Conservation (phyloP, 805 yeast species). For the Starmerella stigmatis region DNA sequence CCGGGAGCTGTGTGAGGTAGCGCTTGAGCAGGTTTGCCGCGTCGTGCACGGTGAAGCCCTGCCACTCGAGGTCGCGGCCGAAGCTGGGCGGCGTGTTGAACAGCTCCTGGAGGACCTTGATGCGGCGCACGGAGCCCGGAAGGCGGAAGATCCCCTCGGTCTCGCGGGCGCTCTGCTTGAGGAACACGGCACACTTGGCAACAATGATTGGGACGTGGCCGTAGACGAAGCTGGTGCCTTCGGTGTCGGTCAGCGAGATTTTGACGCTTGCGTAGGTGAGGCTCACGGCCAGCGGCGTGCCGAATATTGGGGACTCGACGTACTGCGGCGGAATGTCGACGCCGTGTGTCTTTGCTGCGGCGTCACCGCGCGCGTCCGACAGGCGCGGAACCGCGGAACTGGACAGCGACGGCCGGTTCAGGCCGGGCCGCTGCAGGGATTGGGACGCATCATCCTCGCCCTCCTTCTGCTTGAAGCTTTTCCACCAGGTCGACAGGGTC, state of each 20-base stretch:
- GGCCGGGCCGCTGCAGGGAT: conserved; percentile 14
- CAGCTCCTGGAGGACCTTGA: conserved; percentile 70
- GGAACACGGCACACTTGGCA: conserved; percentile 85
- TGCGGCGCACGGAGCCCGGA: conserved; percentile 81
- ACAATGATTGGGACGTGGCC: conserved; percentile 88
- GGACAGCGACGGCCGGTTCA: conserved; percentile 28
- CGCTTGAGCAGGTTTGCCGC: conserved; percentile 86
- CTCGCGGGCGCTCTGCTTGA: conserved; percentile 58
- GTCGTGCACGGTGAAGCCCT: conserved; percentile 89
- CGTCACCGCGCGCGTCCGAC: conserved; percentile 25
- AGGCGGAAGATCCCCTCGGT: conserved; percentile 89
- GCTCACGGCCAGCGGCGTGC: conserved; percentile 64
- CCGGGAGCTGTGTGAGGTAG: conserved; percentile 77
- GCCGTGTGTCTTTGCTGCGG: conserved; percentile 12
- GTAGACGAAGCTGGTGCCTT: conserved; percentile 56
- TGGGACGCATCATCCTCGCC: background rate
- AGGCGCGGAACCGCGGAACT: conserved; percentile 32
- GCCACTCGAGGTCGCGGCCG: conserved; percentile 84
- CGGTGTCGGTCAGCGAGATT: conserved; percentile 50
- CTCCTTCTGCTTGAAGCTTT: conserved; percentile 29
- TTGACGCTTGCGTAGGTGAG: conserved; percentile 66
- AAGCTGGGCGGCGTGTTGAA: conserved; percentile 84
- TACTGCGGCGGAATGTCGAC: conserved; percentile 17
- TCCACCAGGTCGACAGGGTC: conserved; percentile 37
- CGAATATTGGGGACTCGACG: conserved; percentile 47